Conservation (phyloP, 106 monocot genomes). For the Dendrobium officinale region DNA sequence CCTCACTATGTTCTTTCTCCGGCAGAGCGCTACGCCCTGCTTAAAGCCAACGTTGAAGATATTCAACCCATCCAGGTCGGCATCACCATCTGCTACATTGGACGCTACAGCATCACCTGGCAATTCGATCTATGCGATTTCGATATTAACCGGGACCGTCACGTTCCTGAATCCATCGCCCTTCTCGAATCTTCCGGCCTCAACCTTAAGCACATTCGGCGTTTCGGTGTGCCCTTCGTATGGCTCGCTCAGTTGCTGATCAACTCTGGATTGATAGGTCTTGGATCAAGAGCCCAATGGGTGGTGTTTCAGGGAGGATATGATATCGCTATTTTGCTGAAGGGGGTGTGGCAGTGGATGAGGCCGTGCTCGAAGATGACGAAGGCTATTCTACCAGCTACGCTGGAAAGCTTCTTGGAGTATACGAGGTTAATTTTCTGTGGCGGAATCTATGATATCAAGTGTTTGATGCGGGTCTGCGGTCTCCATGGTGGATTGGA, state of each 20-base stretch:
- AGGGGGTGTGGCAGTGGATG: neutral
- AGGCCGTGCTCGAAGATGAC: neutral
- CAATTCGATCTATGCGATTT: conserved; percentile 3
- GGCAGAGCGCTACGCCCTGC: neutral
- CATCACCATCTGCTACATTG: neutral
- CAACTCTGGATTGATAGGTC: neutral
- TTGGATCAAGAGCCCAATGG: neutral
- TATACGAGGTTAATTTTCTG: neutral
- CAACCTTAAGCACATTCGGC: neutral
- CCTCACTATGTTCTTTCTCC: neutral
- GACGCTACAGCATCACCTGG: neutral
- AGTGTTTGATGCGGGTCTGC: neutral
- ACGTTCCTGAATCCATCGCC: neutral
- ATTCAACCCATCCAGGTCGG: conserved; percentile 1
- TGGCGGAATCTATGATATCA: neutral
- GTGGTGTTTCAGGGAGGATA: conserved; percentile 2
- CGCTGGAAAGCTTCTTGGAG: neutral
- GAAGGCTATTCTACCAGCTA: neutral
- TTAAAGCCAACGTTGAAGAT: conserved; percentile 1
- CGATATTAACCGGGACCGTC: neutral
- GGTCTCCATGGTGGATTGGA: neutral
- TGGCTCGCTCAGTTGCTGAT: neutral
- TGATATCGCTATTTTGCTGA: conserved; percentile 1
- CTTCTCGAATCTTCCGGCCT: neutral
- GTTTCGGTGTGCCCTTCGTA: neutral